Conservation (phyloP, 306 rosid species). For the Acacia crassicarpa region DNA sequence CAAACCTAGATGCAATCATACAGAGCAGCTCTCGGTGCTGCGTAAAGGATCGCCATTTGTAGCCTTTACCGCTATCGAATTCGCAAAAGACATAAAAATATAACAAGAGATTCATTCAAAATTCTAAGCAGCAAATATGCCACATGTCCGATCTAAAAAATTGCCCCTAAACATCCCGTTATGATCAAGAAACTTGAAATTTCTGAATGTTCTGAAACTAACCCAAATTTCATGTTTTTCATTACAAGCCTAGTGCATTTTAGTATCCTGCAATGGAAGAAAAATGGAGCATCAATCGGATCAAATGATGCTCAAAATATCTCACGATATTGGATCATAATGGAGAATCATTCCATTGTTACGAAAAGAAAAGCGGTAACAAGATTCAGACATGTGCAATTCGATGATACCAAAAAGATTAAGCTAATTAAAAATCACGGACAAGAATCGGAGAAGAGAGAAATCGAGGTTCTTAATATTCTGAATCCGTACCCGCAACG, state of each 20-base stretch:
- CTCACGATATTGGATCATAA: not conserved
- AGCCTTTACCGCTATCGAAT: not conserved
- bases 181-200: not conserved
- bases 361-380: not conserved
- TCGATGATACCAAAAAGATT: not conserved
- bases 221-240: not conserved
- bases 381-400: not conserved
- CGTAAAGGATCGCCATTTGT: not conserved
- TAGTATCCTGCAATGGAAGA: not conserved
- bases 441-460: not conserved
- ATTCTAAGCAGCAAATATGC: not conserved
- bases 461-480: not conserved
- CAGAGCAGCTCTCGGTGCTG: not conserved
- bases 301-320: not conserved
- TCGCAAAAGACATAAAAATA: not conserved
- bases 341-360: not conserved
- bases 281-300: not conserved
- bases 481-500: not conserved
- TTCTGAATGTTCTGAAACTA: not conserved
- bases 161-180: not conserved
- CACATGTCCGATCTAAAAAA: not conserved
- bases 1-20: not conserved
- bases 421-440: not conserved
- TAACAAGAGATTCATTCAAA: slow-evolving; percentile 9
- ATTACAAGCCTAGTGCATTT: not conserved